A percentile compares a stretch with the other conserved stretches of the same genome.
Conservation (phyloP, 805 yeast species). For the Myxozyma vanderwaltii region DNA sequence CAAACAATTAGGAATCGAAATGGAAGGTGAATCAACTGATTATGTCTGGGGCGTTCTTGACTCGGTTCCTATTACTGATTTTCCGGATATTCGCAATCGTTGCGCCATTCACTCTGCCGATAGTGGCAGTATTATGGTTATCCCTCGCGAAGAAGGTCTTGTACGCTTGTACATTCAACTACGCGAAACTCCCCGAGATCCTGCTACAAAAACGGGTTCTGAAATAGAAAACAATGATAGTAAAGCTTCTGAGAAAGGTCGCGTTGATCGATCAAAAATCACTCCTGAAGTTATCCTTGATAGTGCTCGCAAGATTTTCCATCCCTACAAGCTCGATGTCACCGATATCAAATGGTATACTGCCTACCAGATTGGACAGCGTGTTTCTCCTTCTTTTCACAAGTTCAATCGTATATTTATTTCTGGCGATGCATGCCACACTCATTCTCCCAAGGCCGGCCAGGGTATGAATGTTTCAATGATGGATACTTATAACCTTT, state of each 20-base stretch:
- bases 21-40: conserved; percentile 45
- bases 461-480: conserved; percentile 44
- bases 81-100: conserved; percentile 44
- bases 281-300: conserved; percentile 42
- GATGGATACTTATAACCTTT: conserved; percentile 41
- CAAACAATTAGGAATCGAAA: conserved; percentile 40
- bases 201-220: conserved; percentile 6
- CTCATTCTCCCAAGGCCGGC: conserved; percentile 43
- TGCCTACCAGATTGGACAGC: conserved; percentile 39
- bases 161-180: conserved; percentile 44
- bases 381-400: conserved; percentile 40
- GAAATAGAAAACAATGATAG: conserved; percentile 34
- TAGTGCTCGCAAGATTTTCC: conserved; percentile 36
- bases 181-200: conserved; percentile 19
- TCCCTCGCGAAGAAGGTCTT: conserved; percentile 44
- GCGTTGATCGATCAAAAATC: conserved; percentile 43
- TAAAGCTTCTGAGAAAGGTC: conserved; percentile 20
- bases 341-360: conserved; percentile 34
- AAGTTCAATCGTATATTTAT: conserved; percentile 40
- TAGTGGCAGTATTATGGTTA: conserved; percentile 43
- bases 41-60: conserved; percentile 46
- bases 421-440: conserved; percentile 40
- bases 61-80: conserved; percentile 43
- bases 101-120: conserved; percentile 44
- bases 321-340: conserved; percentile 39